phyloP scores from a whole-genome alignment of 768 basidiomycete genomes.

The Xerocomellus chrysenteron region DNA sequence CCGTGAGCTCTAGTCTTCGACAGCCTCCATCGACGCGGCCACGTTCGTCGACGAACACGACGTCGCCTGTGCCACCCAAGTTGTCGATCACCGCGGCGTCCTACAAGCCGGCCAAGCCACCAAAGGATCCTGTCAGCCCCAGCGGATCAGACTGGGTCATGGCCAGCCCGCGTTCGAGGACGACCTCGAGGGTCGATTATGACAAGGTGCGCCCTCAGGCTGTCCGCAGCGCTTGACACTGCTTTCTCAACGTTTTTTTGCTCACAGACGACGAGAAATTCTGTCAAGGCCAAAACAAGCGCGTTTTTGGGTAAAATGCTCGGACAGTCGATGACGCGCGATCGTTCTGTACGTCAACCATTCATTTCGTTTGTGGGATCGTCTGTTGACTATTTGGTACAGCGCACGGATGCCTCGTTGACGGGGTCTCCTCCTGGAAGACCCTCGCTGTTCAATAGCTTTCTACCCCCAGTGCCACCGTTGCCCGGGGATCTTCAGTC shows the following conservation, averaged over 20 bases:
- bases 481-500: conserved; percentile 47
- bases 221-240: not conserved
- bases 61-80: conserved; percentile 31
- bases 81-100: conserved; percentile 36
- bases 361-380: conserved; percentile 1
- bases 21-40: conserved; percentile 33
- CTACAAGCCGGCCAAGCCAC: conserved; percentile 20
- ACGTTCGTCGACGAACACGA: conserved; percentile 44
- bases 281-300: conserved; percentile 76
- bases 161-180: conserved; percentile 45
- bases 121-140: conserved; percentile 34
- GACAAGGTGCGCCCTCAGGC: conserved; percentile 43
- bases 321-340: conserved; percentile 61
- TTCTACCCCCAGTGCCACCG: conserved; percentile 44
- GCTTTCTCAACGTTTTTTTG: not conserved
- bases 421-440: conserved; percentile 25
- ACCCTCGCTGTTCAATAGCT: conserved; percentile 36
- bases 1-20: conserved; percentile 23
- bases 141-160: conserved; percentile 47
- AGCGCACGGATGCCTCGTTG: conserved; percentile 57
- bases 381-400: conserved; percentile 15
- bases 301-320: conserved; percentile 80
- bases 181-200: conserved; percentile 40
- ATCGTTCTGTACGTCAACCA: conserved; percentile 57
- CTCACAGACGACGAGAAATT: conserved; percentile 45